Conservation (phyloP, 2,329 filamentous ascomycete species). For the Penicillium sp. region DNA sequence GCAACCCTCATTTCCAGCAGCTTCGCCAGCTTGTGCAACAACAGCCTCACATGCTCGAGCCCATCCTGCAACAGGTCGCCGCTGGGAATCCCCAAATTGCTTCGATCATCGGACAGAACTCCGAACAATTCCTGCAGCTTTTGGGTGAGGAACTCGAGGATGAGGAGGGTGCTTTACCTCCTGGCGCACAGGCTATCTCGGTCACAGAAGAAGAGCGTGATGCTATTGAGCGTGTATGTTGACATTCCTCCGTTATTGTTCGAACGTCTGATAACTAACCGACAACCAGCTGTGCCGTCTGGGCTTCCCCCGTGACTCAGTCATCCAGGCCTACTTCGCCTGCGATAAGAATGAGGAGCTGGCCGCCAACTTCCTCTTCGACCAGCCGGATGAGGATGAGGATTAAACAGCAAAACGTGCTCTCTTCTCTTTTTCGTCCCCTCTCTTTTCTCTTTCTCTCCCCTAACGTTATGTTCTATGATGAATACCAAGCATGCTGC, state of each 20-base stretch:
- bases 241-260: neutral
- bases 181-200: slow-evolving; percentile 81
- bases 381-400: slow-evolving; percentile 82
- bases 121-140: slow-evolving; percentile 87
- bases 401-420: slow-evolving; percentile 26
- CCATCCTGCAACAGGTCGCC: slow-evolving; percentile 92
- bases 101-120: slow-evolving; percentile 85
- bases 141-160: slow-evolving; percentile 78
- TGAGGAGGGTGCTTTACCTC: slow-evolving; percentile 73
- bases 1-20: slow-evolving; percentile 97
- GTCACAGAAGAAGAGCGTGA: slow-evolving; percentile 96
- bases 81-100: slow-evolving; percentile 93
- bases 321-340: slow-evolving; percentile 97
- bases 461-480: slow-evolving; percentile 24
- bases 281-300: slow-evolving; percentile 74
- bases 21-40: slow-evolving; percentile 95
- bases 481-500: slow-evolving; percentile 32
- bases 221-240: slow-evolving; percentile 85
- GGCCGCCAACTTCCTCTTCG: slow-evolving; percentile 96
- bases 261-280: slow-evolving; percentile 16
- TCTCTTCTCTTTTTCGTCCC: slow-evolving; percentile 2
- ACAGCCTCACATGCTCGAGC: slow-evolving; percentile 97
- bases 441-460: neutral
- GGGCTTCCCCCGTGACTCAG: slow-evolving; percentile 87
- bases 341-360: slow-evolving; percentile 99